Evolutionary conservation across 805 yeast genomes (phyloP).

Genomic region (Saturnispora hagleri): DNA sequence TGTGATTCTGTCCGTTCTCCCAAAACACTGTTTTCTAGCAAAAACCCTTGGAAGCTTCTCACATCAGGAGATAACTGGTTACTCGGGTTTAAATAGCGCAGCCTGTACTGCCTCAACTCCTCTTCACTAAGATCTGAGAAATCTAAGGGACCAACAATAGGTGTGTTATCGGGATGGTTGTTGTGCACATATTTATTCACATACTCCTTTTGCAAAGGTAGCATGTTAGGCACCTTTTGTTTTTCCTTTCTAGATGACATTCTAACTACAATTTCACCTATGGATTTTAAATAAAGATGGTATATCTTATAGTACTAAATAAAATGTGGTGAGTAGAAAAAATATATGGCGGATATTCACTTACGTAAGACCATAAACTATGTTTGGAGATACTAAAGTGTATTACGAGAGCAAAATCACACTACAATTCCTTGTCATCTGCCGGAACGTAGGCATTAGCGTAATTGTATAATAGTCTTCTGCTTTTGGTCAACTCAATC

Average conservation of each 20-base stretch:
- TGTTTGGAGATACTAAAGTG: not conserved
- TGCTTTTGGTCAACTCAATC: conserved; percentile 9
- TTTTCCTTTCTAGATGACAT: conserved; percentile 14
- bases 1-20: conserved; percentile 57
- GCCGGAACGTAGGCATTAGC: not conserved
- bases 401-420: too few species aligned
- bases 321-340: not conserved
- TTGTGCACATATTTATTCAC: conserved; percentile 61
- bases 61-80: conserved; percentile 44
- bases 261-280: too few species aligned
- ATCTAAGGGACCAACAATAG: conserved; percentile 52
- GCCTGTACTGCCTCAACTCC: conserved; percentile 62
- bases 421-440: too few species aligned
- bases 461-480: conserved; percentile 8
- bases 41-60: conserved; percentile 58
- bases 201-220: conserved; percentile 62
- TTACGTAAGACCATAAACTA: not conserved
- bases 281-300: too few species aligned
- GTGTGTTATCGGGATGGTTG: conserved; percentile 58
- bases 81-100: conserved; percentile 32
- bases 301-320: not conserved
- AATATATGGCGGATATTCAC: not conserved
- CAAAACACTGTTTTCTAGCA: conserved; percentile 52
- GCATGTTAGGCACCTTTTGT: conserved; percentile 20
- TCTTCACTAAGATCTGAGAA: conserved; percentile 54